Base-by-base conservation (phyloP, 2,329 filamentous ascomycete genomes). In the Tolypocladium nubicola region DNA sequence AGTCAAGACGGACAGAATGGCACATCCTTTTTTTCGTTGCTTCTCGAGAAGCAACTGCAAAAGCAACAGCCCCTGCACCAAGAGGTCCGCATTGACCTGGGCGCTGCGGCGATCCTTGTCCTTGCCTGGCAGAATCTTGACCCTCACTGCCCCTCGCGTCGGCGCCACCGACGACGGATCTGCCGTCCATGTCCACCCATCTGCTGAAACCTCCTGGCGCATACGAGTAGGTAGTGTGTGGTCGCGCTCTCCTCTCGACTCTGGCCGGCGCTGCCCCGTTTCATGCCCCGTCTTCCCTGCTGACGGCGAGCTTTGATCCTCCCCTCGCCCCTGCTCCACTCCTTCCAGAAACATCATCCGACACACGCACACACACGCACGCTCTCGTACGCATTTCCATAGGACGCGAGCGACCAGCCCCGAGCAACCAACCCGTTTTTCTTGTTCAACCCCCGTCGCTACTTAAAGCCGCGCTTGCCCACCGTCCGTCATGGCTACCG, bases 401-500 rank as follows among this genome's bases (percentile, higher is more conserved):
- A 21, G 40, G n/a, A 43, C 40, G 19, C 19, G 40, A n/a, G 19
- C 40, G 40, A 14, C 37, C 14, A 33, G 19, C 21, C 30, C 30
- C 47, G 13, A 49, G 52, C 38, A 33, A 16, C 38, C 38, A 40
- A 7, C 40, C 30, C 33, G n/a, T 19, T 33, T 14, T 9, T 23
- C 55, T 23, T 33, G 21, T 9, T 23, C 55, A 49, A 10, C 35
- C 55, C 47, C 3, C 47, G 49, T n/a, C 49, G 14, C 35, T 49
- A 30, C 52, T 45, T 43, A 43, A 57, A 56, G 35, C 52, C 40
- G 14, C 13, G 10, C 37, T 40, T 37, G 45, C 54, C 52, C 52
- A n/a, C n/a, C 19, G 4, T 62, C 64, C 75, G 77, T 56, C 69
- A 84, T 84, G 81, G 74, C 79, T 54, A 84, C 83, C 56, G 75